Percentiles rank a stretch among this genome's conserved stretches.
Conservation (phyloP, 2,329 filamentous ascomycete genomes). For the Pestalotiopsis sp. region DNA sequence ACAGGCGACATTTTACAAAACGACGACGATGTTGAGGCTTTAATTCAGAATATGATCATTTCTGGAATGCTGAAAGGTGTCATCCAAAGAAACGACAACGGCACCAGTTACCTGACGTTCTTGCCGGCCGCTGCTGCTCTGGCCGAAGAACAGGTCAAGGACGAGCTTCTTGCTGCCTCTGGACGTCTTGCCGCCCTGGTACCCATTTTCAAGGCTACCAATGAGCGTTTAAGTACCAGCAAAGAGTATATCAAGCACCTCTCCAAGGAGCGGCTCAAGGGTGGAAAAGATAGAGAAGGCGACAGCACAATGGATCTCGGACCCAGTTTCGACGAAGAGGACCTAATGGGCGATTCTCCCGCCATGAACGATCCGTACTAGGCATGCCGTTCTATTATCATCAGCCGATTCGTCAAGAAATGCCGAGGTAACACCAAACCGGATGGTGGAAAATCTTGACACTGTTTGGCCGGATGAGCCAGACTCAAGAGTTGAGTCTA, state of each 20-base stretch:
- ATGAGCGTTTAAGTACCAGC: conserved; percentile 54
- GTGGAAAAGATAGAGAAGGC: conserved; percentile 39
- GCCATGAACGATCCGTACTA: neutral
- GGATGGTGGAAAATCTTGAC: too few species aligned
- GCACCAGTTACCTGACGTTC: conserved; percentile 53
- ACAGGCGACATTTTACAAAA: conserved; percentile 45
- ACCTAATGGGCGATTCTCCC: conserved; percentile 53
- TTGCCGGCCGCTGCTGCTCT: conserved; percentile 39
- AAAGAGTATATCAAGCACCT: conserved; percentile 55
- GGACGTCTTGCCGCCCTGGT: conserved; percentile 44
- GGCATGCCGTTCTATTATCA: neutral
- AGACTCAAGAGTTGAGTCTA: too few species aligned
- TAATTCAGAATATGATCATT: conserved; percentile 57
- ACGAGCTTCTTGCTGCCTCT: conserved; percentile 42
- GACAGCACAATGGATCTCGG: conserved; percentile 42
- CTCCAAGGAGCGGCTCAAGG: conserved; percentile 46
- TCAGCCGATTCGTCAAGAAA: neutral
- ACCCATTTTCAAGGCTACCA: conserved; percentile 49
- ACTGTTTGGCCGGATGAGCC: too few species aligned
- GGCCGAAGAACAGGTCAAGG: conserved; percentile 51
- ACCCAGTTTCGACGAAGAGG: conserved; percentile 56
- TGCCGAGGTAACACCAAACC: too few species aligned
- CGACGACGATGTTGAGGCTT: conserved; percentile 42
- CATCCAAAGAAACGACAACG: conserved; percentile 45
- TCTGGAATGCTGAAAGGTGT: conserved; percentile 52